Evolutionary conservation across 495 filamentous ascomycete genomes (phyloP).

Genomic region (Daldinia caldariorum): DNA sequence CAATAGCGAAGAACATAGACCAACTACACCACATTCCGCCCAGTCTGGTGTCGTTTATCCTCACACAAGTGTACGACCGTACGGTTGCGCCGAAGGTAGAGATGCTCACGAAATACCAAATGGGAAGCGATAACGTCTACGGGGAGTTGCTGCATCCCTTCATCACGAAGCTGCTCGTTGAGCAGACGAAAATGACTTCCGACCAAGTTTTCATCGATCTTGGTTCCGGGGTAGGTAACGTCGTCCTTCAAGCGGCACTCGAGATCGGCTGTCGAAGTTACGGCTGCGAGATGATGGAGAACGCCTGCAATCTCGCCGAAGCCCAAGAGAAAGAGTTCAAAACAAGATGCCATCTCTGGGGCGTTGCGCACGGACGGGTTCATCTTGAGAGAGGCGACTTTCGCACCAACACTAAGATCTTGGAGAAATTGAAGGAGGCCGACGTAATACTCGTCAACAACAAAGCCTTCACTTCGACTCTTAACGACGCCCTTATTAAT

Average conservation of each 20-base stretch:
- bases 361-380: conserved; percentile 80
- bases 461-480: conserved; percentile 85
- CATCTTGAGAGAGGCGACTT: conserved; percentile 87
- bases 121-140: conserved; percentile 90
- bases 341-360: conserved; percentile 88
- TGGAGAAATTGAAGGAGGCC: conserved; percentile 76
- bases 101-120: conserved; percentile 80
- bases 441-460: conserved; percentile 98
- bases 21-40: conserved; percentile 70
- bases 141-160: conserved; percentile 90
- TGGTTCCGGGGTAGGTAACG: conserved; percentile 94
- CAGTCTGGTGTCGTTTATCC: conserved; percentile 78
- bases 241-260: conserved; percentile 91
- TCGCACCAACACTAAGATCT: conserved; percentile 74
- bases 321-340: conserved; percentile 87
- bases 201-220: conserved; percentile 91
- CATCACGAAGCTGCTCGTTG: conserved; percentile 76
- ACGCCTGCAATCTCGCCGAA: conserved; percentile 83
- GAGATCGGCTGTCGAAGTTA: conserved; percentile 94
- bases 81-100: conserved; percentile 91
- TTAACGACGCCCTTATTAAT: conserved; percentile 86
- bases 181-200: conserved; percentile 78
- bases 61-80: conserved; percentile 88
- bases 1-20: conserved; percentile 74
- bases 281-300: conserved; percentile 95